Base-by-base conservation (phyloP, 257 asterid species). In the Mentha longifolia region DNA sequence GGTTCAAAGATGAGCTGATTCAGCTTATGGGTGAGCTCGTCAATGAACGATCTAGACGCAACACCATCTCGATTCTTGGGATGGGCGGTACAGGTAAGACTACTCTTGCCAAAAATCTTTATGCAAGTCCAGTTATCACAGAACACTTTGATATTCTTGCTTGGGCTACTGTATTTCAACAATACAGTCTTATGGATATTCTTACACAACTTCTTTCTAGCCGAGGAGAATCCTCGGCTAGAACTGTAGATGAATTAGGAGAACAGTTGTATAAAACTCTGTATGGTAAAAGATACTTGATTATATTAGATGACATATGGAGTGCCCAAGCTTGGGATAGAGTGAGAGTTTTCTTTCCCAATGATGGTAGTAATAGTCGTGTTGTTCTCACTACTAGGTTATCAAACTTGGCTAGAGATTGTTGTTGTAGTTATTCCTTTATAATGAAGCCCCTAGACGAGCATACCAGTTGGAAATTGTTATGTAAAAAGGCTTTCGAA, bases 341-440 rank as follows among this genome's bases (percentile, higher is more conserved):
- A 14, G n/a, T 64, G 1, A 45, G 30, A 39, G 2, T 4, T 15
- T 45, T 12, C 25, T 14, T 45, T 14, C 70, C 70, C 2, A 22
- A 64, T 22, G 12, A 64, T 14, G n/a, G 42, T 5, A 14, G 22
- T 25, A n/a, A 42, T 6, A 45, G 57, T 25, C 41, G 42, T 11
- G 35, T 64, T 8, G 11, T 47, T 50, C 3, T 67, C 9, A 50
- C 72, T 5, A 67, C 72, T 67, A 33, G 72, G 51, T 9, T 17
- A 17, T 51, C 72, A 6, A 35, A 19, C 17, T 1, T 67, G 39
- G 51, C 62, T 11, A 10, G 8, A 3, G 52, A 46, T 4, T 12
- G 52, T 7, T 17, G 10, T 0, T 55, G 5, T 13, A 0, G 47
- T 58, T 16, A 6, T 58, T 16, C 10, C 33, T 5, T 59, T 33